Evolutionary conservation across 345 rosid species (phyloP), one percentile per base, ranked within the genome.

Genomic region (Salix caprea): DNA sequence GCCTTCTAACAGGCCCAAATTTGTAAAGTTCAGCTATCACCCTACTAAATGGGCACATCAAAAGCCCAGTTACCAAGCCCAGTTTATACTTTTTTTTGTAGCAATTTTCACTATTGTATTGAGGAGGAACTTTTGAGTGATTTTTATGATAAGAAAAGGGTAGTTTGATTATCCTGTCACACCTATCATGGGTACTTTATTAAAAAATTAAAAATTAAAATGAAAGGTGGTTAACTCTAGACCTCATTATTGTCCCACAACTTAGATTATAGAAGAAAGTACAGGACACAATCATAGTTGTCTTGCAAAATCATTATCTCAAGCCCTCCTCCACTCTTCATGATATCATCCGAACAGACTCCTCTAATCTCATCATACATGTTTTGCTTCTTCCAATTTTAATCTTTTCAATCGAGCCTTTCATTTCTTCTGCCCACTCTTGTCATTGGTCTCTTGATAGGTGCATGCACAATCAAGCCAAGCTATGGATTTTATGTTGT

Each of bases 281-380:
- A 86, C 89, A 82, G 78, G 84, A 91, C 91, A 89, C 77, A 83
- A 88, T 88, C 75, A 88, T 86, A 65, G 30, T 61, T 78, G 71
- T 83, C 89, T 80, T 79, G 76, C 74, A 80, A 80, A 81, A 84
- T 86, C 87, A 84, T 84, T 46, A 72, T 65, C 80, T 61, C 71
- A 76, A 75, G 60, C 79, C 85, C 80, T 74, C 82, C 76, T 74
- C 82, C 76, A 5, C 77, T 72, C 77, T 48, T 52, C 39, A 73
- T 76, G 76, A 77, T 76, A 9, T 72, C 77, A 66, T 82, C 61
- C 66, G 28, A 72, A 34, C 62, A 46, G 65, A 74, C 24, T 69
- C 77, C 26, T 66, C 21, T 52, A 74, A 11, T 67, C 73, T 76
- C 80, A 79, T 82, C 79, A 79, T 79, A 26, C 42, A 56, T 67